phyloP scores from a whole-genome alignment of 768 basidiomycete species.

The Pholiota microspora region DNA sequence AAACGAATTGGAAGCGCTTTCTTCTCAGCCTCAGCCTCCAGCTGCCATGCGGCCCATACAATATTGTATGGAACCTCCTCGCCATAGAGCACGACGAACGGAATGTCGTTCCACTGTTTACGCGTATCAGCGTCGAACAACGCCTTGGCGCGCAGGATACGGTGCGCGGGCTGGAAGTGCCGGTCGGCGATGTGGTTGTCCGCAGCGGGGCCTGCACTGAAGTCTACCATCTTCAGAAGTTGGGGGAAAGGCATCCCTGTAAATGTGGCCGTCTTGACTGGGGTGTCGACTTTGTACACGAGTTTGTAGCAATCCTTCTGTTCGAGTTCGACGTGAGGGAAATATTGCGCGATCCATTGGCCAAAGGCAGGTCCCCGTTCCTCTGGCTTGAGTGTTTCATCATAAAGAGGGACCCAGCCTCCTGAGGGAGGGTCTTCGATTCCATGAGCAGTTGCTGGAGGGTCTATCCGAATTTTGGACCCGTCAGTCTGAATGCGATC shows the following conservation, averaged over 20 bases:
- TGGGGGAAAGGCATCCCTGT: conserved; percentile 8
- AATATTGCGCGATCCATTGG: conserved; percentile 21
- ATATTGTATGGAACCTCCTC: conserved; percentile 12
- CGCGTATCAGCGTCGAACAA: conserved; percentile 5
- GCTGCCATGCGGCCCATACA: conserved; percentile 14
- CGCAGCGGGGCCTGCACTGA: conserved; percentile 9
- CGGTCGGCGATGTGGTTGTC: conserved; percentile 7
- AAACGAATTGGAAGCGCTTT: conserved; percentile 8
- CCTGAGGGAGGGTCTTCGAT: conserved; percentile 15
- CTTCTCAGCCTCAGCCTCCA: conserved; percentile 12
- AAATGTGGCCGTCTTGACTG: conserved; percentile 7
- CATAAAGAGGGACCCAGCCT: conserved; percentile 22
- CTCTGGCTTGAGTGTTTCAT: conserved; percentile 18
- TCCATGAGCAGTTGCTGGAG: conserved; percentile 20
- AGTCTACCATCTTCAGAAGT: conserved; percentile 10
- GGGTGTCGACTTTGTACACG: conserved; percentile 12
- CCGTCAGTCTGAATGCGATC: no score
- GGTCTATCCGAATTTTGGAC: conserved; percentile 14
- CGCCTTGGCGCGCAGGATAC: not conserved
- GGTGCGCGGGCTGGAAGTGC: conserved; percentile 6
- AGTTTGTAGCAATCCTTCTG: conserved; percentile 13
- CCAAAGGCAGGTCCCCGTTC: conserved; percentile 17
- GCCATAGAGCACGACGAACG: conserved; percentile 14
- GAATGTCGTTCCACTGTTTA: conserved; percentile 1
- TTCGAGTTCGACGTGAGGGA: conserved; percentile 9